These are phyloP conservation scores for Trichoderma virens DNA, from an alignment of 495 filamentous ascomycete species.

Conservation along the genomic window DNA sequence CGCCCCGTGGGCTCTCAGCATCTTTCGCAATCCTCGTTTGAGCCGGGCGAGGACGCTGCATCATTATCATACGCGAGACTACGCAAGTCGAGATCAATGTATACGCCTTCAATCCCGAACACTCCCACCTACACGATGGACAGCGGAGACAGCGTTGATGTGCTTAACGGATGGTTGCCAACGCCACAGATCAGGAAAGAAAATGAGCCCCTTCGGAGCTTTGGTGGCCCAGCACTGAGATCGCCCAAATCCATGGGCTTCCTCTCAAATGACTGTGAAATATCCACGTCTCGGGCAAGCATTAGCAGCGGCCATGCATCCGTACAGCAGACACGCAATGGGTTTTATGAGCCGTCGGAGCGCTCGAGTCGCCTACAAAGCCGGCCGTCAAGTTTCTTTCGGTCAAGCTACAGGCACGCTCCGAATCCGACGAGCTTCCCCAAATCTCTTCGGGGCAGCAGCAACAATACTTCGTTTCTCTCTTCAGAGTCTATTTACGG, in stretches of 20 bases:
- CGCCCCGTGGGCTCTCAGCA: background rate
- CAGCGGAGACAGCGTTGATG: constrained; percentile 12
- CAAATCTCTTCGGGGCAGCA: constrained; percentile 49
- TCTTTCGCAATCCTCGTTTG: constrained; percentile 27
- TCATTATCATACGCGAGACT: constrained; percentile 71
- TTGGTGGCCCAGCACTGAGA: constrained; percentile 17
- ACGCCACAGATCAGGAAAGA: constrained; percentile 16
- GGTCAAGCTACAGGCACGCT: constrained; percentile 19
- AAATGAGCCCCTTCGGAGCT: background rate
- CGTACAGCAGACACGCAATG: constrained; percentile 38
- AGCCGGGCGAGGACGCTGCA: constrained; percentile 51
- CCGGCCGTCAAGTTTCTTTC: constrained; percentile 43
- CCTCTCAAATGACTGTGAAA: constrained; percentile 33
- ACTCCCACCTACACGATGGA: constrained; percentile 35
- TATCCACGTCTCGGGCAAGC: constrained; percentile 15
- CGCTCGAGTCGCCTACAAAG: constrained; percentile 19
- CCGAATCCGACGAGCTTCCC: background rate
- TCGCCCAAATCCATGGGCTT: constrained; percentile 58
- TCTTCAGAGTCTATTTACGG: constrained; percentile 19
- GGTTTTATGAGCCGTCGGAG: constrained; percentile 34
- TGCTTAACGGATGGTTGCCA: constrained; percentile 13
- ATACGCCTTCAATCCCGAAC: constrained; percentile 26
- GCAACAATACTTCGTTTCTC: constrained; percentile 25
- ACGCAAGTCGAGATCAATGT: constrained; percentile 67
- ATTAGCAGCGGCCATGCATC: constrained; percentile 29